These are phyloP conservation scores for Aspergillus ostianus DNA, from an alignment of 495 filamentous ascomycete genomes.

Conservation along the genomic window DNA sequence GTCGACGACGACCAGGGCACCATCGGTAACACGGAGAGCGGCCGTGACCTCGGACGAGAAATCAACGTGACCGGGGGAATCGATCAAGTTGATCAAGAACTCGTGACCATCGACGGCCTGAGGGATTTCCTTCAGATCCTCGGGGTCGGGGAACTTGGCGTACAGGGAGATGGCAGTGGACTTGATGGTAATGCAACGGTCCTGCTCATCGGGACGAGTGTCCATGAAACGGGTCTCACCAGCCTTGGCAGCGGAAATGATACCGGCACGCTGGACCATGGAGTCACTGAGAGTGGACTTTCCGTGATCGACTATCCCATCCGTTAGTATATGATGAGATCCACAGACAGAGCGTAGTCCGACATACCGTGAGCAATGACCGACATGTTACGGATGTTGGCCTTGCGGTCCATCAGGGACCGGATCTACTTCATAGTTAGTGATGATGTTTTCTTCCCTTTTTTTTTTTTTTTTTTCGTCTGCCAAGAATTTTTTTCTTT, in stretches of 20 bases:
- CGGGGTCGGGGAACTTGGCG: conserved; percentile 73
- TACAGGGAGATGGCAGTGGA: conserved; percentile 99
- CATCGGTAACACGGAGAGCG: conserved; percentile 98
- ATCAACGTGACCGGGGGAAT: conserved; percentile 99
- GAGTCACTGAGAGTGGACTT: conserved; percentile 99
- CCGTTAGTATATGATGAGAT: too few relatives aligned
- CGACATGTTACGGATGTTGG: conserved; percentile 99
- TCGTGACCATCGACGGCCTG: conserved; percentile 85
- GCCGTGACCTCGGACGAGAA: conserved; percentile 99
- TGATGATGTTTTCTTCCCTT: neutral
- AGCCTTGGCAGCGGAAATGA: conserved; percentile 97
- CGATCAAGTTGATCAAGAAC: conserved; percentile 99
- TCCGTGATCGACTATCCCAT: conserved; percentile 83
- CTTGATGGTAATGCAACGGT: conserved; percentile 99
- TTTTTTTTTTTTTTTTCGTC: neutral
- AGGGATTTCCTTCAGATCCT: conserved; percentile 93
- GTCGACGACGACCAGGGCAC: conserved; percentile 99
- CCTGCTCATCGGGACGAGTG: conserved; percentile 96
- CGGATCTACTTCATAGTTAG: conserved; percentile 62
- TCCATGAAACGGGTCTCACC: conserved; percentile 95
- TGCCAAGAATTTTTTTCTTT: neutral
- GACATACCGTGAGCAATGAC: conserved; percentile 94
- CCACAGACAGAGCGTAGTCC: too few relatives aligned
- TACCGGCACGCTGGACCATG: conserved; percentile 98
- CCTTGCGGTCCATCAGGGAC: conserved; percentile 92